phyloP scores from a whole-genome alignment of 495 filamentous ascomycete species.

The Talaromyces stipitatus region DNA sequence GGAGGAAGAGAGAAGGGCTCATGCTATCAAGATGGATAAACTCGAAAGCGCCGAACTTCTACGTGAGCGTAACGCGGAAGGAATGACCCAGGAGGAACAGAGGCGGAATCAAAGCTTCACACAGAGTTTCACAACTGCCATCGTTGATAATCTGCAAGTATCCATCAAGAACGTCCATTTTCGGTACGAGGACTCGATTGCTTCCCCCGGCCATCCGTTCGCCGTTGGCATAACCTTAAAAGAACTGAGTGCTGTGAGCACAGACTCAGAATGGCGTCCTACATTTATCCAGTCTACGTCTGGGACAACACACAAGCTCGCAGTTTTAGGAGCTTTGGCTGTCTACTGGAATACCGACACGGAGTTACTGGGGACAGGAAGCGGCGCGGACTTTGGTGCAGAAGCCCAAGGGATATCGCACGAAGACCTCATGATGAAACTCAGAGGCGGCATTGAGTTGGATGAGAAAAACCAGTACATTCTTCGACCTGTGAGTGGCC shows the following conservation, averaged over 20 bases:
- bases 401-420: conserved; percentile 61
- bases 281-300: conserved; percentile 86
- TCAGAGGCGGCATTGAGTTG: conserved; percentile 68
- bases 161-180: conserved; percentile 97
- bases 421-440: conserved; percentile 63
- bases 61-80: conserved; percentile 84
- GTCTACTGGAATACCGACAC: conserved; percentile 98
- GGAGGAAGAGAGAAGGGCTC: conserved; percentile 75
- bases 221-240: conserved; percentile 84
- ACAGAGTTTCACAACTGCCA: conserved; percentile 85
- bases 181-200: conserved; percentile 95
- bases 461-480: conserved; percentile 83
- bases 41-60: conserved; percentile 90
- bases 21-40: conserved; percentile 93
- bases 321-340: conserved; percentile 76
- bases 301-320: conserved; percentile 81
- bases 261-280: conserved; percentile 85
- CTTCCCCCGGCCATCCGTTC: conserved; percentile 90
- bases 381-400: conserved; percentile 48
- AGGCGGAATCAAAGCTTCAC: conserved; percentile 96
- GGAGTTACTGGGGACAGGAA: conserved; percentile 67
- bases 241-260: conserved; percentile 94
- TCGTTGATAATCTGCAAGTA: conserved; percentile 95
- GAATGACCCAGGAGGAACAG: conserved; percentile 88
- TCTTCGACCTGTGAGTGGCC: conserved; percentile 86